Evolutionary conservation across 1,139 yeast species (phyloP).

Genomic region (Saccharomyces hybrid): DNA sequence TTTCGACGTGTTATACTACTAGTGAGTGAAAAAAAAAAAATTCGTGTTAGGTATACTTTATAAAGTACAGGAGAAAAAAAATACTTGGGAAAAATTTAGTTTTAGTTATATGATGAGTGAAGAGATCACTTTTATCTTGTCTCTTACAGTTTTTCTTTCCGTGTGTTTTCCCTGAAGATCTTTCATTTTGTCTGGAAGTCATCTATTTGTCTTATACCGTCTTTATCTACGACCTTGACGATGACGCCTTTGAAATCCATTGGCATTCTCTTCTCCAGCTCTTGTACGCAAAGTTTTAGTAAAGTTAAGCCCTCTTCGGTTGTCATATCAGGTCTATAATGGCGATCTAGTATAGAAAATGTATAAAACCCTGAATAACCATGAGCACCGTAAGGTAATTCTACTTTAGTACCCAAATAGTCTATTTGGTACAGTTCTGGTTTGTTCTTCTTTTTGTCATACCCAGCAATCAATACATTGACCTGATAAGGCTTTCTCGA

Average conservation of each 20-base stretch:
- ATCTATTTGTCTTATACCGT: conserved; percentile 55
- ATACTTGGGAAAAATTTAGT: no score
- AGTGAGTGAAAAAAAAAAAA: not conserved
- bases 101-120: not conserved
- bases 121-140: not conserved
- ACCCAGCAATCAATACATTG: conserved; percentile 81
- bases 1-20: not conserved
- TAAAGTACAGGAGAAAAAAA: not conserved
- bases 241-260: conserved; percentile 88
- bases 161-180: not conserved
- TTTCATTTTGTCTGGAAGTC: conserved; percentile 7
- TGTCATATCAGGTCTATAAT: conserved; percentile 71
- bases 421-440: conserved; percentile 88
- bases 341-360: conserved; percentile 82
- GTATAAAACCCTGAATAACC: conserved; percentile 96
- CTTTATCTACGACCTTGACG: conserved; percentile 68
- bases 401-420: conserved; percentile 86
- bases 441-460: conserved; percentile 51
- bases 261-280: conserved; percentile 84
- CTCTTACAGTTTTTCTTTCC: not conserved
- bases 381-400: conserved; percentile 91
- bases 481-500: conserved; percentile 94
- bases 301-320: conserved; percentile 74
- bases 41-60: no score
- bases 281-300: conserved; percentile 66